phyloP scores from a whole-genome alignment of 257 asterid genomes.

The Lycium ferocissimum region DNA sequence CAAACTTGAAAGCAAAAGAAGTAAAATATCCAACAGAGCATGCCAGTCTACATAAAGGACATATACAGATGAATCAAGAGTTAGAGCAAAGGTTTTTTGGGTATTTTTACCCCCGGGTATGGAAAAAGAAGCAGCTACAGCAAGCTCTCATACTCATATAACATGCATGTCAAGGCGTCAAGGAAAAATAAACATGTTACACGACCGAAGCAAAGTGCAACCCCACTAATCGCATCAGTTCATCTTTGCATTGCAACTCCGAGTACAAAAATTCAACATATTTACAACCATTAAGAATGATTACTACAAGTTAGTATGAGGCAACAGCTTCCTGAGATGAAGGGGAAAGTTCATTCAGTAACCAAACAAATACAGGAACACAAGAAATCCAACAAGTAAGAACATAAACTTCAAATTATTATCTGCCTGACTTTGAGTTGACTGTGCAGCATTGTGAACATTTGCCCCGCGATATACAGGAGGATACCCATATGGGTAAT shows the following conservation, averaged over 20 bases:
- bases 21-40: background rate
- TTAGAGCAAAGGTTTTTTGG: background rate
- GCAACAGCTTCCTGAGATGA: background rate
- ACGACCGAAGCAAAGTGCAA: background rate
- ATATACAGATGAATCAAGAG: background rate
- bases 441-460: constrained; percentile 46
- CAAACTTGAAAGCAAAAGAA: background rate
- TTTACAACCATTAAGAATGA: constrained; percentile 22
- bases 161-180: background rate
- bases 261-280: background rate
- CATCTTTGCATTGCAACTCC: background rate
- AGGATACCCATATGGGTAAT: constrained; percentile 19
- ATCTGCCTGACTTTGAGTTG: constrained; percentile 12
- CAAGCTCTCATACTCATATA: background rate
- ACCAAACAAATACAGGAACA: constrained; percentile 22
- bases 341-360: constrained; percentile 7
- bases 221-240: background rate
- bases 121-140: background rate
- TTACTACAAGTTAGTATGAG: background rate
- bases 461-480: constrained; percentile 4
- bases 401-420: constrained; percentile 30
- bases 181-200: background rate
- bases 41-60: background rate
- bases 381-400: constrained; percentile 30
- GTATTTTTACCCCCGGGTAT: background rate